Evolutionary conservation across 2,329 filamentous ascomycete genomes (phyloP), one percentile per base, ranked within the genome.

Genomic region (Trichoderma koningii): DNA sequence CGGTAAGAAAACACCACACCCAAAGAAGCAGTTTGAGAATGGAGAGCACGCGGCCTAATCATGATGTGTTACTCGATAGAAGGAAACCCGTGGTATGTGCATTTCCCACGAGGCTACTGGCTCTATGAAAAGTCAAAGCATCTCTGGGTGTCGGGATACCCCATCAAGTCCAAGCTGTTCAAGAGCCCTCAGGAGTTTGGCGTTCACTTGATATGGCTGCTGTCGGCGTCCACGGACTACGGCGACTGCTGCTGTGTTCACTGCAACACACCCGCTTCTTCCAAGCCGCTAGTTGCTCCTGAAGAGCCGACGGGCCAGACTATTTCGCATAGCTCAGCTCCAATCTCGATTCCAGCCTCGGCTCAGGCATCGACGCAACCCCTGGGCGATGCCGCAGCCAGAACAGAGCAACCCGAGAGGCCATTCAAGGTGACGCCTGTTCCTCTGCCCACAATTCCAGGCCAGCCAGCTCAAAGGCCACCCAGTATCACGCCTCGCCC

Each of bases 111-210:
- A 26, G 79, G 79, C 2, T 81, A 81, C 70, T 81, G 79, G 79
- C 71, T 81, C 3, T 81, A 81, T 64, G 76, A 81, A 69, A 79
- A 79, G 55, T 81, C 79, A 4, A 81, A 81, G 65, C 79, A 83
- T 65, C 79, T 82, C 21, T 81, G 80, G 75, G 76, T 83, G 4
- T 83, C 81, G 5, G 81, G 81, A 9, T 82, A 82, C 65, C 81
- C 81, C 5, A 73, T 78, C 67, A 82, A 82, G 66, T 70, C 76
- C 41, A 83, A 81, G 70, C 73, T 82, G 5, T 85, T 80, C 70
- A 83, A 81, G 71, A 82, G 80, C 50, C 82, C 83, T 0, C 81
- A 83, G 64, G 83, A 85, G 67, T 83, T 85, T 66, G 81, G 79
- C 5, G 74, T 82, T 9, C 83, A 85, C 67, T 68, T 83, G 26